Evolutionary conservation across 2,329 filamentous ascomycete species (phyloP).

Genomic region (Monilinia laxa): DNA sequence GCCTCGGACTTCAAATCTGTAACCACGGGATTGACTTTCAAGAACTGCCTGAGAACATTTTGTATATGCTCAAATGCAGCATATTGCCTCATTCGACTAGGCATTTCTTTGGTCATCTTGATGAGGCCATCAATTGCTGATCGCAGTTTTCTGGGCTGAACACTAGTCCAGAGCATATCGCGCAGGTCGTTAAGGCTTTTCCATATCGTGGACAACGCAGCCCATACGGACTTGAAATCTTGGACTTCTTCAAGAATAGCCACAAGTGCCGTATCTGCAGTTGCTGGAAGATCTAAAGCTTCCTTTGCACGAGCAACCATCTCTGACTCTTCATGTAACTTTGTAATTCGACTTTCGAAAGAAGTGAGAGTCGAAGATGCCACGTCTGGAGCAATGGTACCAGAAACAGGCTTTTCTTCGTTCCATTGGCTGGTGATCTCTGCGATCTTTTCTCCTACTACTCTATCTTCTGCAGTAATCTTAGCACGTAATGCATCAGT

Average conservation of each 20-base stretch:
- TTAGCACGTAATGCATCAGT: constrained; percentile 93
- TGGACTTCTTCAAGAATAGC: constrained; percentile 92
- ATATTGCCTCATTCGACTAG: constrained; percentile 97
- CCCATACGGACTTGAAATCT: constrained; percentile 99
- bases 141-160: constrained; percentile 90
- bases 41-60: constrained; percentile 78
- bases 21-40: constrained; percentile 88
- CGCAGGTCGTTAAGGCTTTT: constrained; percentile 90
- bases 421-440: constrained; percentile 89
- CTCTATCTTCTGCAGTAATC: constrained; percentile 88
- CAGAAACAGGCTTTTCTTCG: constrained; percentile 94
- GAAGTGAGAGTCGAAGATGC: constrained; percentile 77
- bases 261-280: constrained; percentile 76
- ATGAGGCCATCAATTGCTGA: constrained; percentile 86
- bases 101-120: constrained; percentile 99
- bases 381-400: constrained; percentile 85
- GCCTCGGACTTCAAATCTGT: constrained; percentile 94
- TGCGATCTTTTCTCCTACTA: constrained; percentile 82
- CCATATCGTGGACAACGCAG: constrained; percentile 93
- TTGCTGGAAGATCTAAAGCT: constrained; percentile 83
- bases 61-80: constrained; percentile 99
- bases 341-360: constrained; percentile 83
- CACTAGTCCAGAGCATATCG: constrained; percentile 90
- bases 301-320: constrained; percentile 98
- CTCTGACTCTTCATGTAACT: constrained; percentile 81